Evolutionary conservation across 2,329 filamentous ascomycete species (phyloP), one percentile per base, ranked within the genome.

Genomic region (Fusarium avenaceum): DNA sequence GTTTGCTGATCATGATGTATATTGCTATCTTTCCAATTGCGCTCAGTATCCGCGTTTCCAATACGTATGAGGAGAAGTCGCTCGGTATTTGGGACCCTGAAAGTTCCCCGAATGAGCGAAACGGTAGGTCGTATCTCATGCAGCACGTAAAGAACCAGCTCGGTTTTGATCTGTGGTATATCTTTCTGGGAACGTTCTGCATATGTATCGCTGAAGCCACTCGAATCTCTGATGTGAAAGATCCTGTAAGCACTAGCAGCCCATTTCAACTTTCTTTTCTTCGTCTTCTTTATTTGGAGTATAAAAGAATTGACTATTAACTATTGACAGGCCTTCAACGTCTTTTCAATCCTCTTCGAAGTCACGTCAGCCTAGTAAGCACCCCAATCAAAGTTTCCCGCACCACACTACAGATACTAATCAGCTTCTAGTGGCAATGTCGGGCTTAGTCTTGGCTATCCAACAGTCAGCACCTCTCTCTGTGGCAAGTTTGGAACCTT

Each of bases 1-100:
- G 87, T 24, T 84, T 88, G 53, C 78, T 89, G 0, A 81, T 87
- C 22, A 89, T 90, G 87, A 89, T 90, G 87, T 89, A 89, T 74
- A 89, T 89, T 39, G 83, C 84, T 9, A 81, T 86, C 5, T 88
- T 86, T 51, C 87, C 87, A 0, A 85, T 89, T 20, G 86, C 86
- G 14, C 87, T 90, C 47, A 86, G 83, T 11, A 87, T 89, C 74
- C 84, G 87, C 17, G 82, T 85, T 38, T 85, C 83, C 19, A 89
- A 87, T 69, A 83, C 86, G 4, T 89, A 89, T 72, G 87, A 89
- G 74, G 87, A 89, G 69, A 82, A 83, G 44, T 86, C 84, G 45
- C 76, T 91, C 4, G 88, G 87, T 1, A 83, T 90, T n/a, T 90
- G 89, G 72, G 75, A 78, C 3, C 17, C 46, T 0, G 47, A 55